Evolutionary conservation across 306 rosid genomes (phyloP).

Genomic region (Benincasa hispida): DNA sequence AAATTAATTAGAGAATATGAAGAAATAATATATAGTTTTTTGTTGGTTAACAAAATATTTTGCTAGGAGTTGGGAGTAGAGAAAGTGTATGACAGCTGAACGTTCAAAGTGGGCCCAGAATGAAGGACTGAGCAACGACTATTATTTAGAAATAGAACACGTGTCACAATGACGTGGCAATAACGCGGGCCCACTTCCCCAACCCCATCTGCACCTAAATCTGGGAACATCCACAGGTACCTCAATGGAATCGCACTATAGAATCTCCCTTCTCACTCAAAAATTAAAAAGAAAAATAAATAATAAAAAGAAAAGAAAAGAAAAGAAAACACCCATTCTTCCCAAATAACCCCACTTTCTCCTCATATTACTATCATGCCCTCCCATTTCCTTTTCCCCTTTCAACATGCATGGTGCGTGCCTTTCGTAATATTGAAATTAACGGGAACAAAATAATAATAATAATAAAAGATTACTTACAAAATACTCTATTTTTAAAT

Average conservation of each 20-base stretch:
- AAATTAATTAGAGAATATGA: neutral
- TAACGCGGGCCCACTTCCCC: neutral
- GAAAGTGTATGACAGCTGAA: constrained; percentile 3
- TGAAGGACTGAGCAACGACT: neutral
- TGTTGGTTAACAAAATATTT: neutral
- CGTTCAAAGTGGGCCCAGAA: neutral
- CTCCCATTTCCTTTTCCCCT: neutral
- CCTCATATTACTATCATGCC: neutral
- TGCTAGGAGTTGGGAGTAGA: neutral
- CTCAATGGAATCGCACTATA: neutral
- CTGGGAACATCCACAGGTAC: neutral
- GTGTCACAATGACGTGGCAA: constrained; percentile 3
- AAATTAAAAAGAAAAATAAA: too few relatives aligned
- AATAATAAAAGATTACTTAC: too few relatives aligned
- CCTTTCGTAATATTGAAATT: neutral
- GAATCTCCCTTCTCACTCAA: constrained; percentile 8
- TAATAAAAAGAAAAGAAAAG: too few relatives aligned
- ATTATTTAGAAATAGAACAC: neutral
- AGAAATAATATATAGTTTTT: neutral
- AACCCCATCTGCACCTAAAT: neutral
- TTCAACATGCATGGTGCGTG: neutral
- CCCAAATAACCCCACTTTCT: neutral
- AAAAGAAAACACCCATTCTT: neutral
- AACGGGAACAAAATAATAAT: neutral
- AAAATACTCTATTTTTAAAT: too few relatives aligned